These are phyloP conservation scores for Brassica nigra DNA, from an alignment of 345 rosid genomes.

Conservation along the genomic window DNA sequence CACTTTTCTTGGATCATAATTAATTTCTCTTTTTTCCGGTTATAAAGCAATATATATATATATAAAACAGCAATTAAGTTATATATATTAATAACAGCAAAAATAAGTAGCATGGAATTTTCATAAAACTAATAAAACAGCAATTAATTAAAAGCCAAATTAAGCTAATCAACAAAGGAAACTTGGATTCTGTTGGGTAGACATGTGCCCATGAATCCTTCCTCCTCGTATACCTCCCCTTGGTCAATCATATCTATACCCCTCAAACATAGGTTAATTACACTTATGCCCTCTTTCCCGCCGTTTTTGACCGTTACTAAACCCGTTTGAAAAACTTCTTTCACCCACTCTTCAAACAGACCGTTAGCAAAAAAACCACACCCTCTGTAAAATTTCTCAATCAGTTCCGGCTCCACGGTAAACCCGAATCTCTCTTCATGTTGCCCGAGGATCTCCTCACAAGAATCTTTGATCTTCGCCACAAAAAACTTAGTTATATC, in stretches of 20 bases:
- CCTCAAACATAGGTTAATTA: constrained; percentile 43
- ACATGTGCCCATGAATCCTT: constrained; percentile 44
- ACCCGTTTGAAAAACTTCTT: constrained; percentile 59
- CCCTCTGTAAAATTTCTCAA: constrained; percentile 49
- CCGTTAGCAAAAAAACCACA: constrained; percentile 46
- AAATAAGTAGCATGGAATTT: constrained; percentile 8
- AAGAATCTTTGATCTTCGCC: constrained; percentile 44
- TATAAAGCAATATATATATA: constrained; percentile 13
- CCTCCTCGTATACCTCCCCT: constrained; percentile 44
- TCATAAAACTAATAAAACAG: background rate
- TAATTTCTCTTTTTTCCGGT: constrained; percentile 7
- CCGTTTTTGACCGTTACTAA: constrained; percentile 42
- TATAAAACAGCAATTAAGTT: no score
- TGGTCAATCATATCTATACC: constrained; percentile 42
- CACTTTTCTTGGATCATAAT: constrained; percentile 41
- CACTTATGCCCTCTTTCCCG: constrained; percentile 45
- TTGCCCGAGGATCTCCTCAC: constrained; percentile 51
- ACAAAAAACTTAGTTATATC: constrained; percentile 43
- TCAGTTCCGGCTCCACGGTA: constrained; percentile 53
- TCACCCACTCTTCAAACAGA: constrained; percentile 71
- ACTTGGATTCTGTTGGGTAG: constrained; percentile 43
- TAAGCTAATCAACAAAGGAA: constrained; percentile 42
- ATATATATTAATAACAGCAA: background rate
- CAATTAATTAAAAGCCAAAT: constrained; percentile 18
- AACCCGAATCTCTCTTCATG: constrained; percentile 48